Evolutionary conservation across 306 rosid species (phyloP).

Genomic region (Comarum palustre): DNA sequence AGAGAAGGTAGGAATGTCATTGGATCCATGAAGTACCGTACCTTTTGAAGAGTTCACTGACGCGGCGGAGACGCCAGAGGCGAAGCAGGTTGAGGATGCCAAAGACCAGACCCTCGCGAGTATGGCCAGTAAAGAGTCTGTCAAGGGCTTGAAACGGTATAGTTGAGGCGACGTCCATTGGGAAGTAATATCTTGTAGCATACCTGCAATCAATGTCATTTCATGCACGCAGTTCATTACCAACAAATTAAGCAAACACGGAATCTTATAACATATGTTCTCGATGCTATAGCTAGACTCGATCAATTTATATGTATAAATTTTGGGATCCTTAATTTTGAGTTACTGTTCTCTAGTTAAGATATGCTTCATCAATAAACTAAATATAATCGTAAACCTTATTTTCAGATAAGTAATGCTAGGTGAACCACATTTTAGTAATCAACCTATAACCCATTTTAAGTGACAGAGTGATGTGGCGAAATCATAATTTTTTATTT

Average conservation of each 20-base stretch:
- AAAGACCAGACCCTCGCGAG: conserved; percentile 31
- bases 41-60: conserved; percentile 71
- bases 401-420: no score
- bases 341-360: no score
- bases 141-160: conserved; percentile 57
- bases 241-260: not conserved
- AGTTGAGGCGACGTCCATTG: conserved; percentile 74
- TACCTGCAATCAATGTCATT: conserved; percentile 40
- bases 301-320: no score
- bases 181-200: conserved; percentile 48
- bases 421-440: no score
- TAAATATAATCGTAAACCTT: no score
- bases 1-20: not conserved
- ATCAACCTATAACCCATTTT: no score
- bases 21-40: conserved; percentile 6
- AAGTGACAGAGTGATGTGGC: no score
- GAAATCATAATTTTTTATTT: no score
- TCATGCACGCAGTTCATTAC: not conserved
- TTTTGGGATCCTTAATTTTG: no score
- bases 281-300: no score
- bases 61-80: conserved; percentile 81
- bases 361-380: no score
- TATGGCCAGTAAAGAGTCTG: conserved; percentile 44
- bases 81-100: conserved; percentile 75
- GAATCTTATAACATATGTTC: not conserved